phyloP scores from a whole-genome alignment of 192 early-diverging fungal genomes.

The Thamnidium elegans region DNA sequence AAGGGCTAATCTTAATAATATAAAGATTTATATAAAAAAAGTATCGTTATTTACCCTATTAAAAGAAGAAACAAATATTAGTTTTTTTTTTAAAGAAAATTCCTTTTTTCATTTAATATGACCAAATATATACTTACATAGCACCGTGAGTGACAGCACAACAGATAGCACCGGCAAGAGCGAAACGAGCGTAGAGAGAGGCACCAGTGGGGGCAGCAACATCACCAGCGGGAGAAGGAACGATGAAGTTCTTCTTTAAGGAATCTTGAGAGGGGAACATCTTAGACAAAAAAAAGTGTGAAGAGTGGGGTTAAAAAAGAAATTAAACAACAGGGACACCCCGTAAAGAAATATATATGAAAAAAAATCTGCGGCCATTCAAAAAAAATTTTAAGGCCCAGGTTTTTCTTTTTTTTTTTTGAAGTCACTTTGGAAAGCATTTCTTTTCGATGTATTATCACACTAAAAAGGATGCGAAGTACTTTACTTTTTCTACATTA shows the following conservation, averaged over 20 bases:
- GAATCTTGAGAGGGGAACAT: constrained; percentile 36
- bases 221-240: constrained; percentile 36
- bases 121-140: constrained; percentile 25
- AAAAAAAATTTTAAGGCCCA: too few species aligned
- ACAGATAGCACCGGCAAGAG: constrained; percentile 57
- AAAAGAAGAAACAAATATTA: neutral
- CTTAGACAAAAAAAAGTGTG: constrained; percentile 4
- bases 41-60: constrained; percentile 11
- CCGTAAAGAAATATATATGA: too few species aligned
- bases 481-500: too few species aligned
- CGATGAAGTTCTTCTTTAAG: constrained; percentile 38
- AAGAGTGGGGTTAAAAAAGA: constrained; percentile 14
- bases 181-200: constrained; percentile 53
- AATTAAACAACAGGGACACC: neutral
- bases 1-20: too few species aligned
- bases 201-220: constrained; percentile 46
- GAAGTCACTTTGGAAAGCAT: too few species aligned
- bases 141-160: constrained; percentile 62
- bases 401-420: too few species aligned
- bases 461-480: too few species aligned
- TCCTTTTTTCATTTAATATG: neutral
- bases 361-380: too few species aligned
- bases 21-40: neutral
- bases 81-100: neutral
- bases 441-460: too few species aligned